Conservation (phyloP, 768 basidiomycete genomes). For the Omphalotus guepiniiformis region DNA sequence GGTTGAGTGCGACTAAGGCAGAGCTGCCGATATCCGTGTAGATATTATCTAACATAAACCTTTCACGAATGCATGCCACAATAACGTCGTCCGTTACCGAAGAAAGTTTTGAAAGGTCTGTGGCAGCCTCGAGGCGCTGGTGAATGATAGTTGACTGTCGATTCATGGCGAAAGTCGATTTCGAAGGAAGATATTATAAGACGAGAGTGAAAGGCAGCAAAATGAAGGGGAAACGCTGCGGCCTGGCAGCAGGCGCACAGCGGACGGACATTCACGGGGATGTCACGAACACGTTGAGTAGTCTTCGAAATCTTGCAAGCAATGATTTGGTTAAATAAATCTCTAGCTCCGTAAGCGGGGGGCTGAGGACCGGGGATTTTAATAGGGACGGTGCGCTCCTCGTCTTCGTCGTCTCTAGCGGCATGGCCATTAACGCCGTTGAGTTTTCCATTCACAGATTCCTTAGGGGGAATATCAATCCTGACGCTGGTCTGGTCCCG, state of each 20-base stretch:
- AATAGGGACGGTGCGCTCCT: constrained; percentile 77
- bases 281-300: constrained; percentile 78
- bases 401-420: constrained; percentile 71
- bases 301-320: constrained; percentile 72
- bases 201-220: constrained; percentile 21
- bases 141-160: constrained; percentile 22
- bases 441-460: constrained; percentile 36
- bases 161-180: constrained; percentile 32
- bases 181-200: background rate
- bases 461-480: constrained; percentile 90
- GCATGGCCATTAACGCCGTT: constrained; percentile 48
- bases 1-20: constrained; percentile 83
- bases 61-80: constrained; percentile 79
- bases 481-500: constrained; percentile 86
- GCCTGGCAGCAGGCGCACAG: constrained; percentile 9
- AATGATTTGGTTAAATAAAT: constrained; percentile 79
- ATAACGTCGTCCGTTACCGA: constrained; percentile 79
- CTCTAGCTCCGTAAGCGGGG: constrained; percentile 75
- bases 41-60: constrained; percentile 80
- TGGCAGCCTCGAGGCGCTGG: constrained; percentile 69
- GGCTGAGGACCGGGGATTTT: constrained; percentile 82
- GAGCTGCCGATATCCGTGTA: constrained; percentile 74
- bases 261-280: constrained; percentile 76
- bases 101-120: constrained; percentile 65
- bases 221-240: background rate